Base-by-base conservation (phyloP, 163 green algal genomes). In the Volvox carteri region DNA sequence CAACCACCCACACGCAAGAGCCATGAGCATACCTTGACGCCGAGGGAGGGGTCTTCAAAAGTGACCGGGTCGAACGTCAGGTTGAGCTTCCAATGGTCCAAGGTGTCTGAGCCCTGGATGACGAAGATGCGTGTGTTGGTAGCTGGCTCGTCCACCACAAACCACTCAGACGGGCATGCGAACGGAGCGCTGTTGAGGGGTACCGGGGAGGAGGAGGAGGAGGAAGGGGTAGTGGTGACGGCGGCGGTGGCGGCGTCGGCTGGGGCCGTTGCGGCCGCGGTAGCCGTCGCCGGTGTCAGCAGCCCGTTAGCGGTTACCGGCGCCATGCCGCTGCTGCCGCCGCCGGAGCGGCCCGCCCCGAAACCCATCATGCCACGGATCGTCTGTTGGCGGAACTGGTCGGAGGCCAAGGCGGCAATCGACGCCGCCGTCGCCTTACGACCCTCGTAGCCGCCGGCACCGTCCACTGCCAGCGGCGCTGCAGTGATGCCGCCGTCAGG, bases 11-110 rank as follows among this genome's bases (percentile, higher is more conserved):
- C n/a, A n/a, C n/a, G n/a, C n/a, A n/a, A n/a, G n/a, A n/a, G n/a
- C n/a, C n/a, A n/a, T n/a, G n/a, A n/a, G n/a, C n/a, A 39, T 67
- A 91, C 90, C 87, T 89, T 92, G 33, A 93, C 78, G 0, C 88
- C 88, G 62, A 92, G 68, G 0, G 50, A 74, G 19, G 90, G 78
- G 70, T 96, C 93, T 94, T 99, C 98, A 94, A 99, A 99, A 5
- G 91, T 23, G 9, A 98, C 95, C 2, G 98, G 98, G 91, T 99
- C 97, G 87, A 99, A 99, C 4, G 95, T 98, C 4, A 99, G 90
- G 92, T 99, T 99, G 41, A 99, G 95, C 78, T 95, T 92, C 98
- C 98, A 99, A 85, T 97, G 96, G 78, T 99, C 84, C 14, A 99
- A 58, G 33, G 92, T 97, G 78, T 98, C 96, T 39, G 91, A 96